Conservation (phyloP, 768 basidiomycete genomes). For the Rhizopogon vinicolor region DNA sequence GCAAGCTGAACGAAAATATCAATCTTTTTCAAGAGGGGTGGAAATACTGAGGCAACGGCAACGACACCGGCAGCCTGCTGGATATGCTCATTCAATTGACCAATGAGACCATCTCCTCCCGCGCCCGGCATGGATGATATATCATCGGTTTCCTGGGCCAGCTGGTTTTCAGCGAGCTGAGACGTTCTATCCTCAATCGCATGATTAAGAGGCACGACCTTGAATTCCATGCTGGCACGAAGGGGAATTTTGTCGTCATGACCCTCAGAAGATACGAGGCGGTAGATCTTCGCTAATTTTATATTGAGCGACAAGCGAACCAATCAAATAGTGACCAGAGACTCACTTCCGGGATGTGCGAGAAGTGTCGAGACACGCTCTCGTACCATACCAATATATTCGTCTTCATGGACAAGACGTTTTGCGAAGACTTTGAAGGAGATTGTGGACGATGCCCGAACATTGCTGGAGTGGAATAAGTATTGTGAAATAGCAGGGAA, state of each 20-base stretch:
- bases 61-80: too few species aligned
- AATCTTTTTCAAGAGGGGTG: constrained; percentile 7
- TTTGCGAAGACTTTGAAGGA: constrained; percentile 5
- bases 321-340: neutral
- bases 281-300: neutral
- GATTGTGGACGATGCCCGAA: constrained; percentile 1
- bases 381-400: constrained; percentile 4
- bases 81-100: neutral
- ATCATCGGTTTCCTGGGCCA: neutral
- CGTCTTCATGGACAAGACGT: constrained; percentile 2
- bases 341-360: neutral
- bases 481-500: too few species aligned
- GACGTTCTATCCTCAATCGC: neutral
- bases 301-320: neutral
- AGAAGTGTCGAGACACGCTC: neutral
- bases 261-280: neutral
- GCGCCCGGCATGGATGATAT: neutral
- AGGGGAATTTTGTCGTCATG: neutral
- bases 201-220: neutral
- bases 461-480: constrained; percentile 1
- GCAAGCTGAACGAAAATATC: constrained; percentile 1
- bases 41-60: neutral
- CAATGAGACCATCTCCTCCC: neutral
- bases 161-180: neutral
- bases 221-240: neutral